phyloP scores from a whole-genome alignment of 805 yeast genomes.

The Sporopachydermia quercuum region DNA sequence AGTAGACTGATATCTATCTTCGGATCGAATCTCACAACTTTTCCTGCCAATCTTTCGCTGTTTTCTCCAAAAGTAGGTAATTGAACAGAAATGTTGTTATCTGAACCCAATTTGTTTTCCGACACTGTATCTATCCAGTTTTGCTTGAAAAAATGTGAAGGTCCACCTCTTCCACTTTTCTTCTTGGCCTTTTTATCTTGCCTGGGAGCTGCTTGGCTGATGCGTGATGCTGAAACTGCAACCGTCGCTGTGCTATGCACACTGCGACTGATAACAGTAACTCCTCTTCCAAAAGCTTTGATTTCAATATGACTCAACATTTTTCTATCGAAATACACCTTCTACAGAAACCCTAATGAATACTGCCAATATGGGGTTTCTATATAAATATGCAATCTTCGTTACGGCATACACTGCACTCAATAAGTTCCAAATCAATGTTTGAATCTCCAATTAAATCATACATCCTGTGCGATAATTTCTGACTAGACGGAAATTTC shows the following conservation, averaged over 20 bases:
- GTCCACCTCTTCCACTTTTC: neutral
- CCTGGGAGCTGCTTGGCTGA: neutral
- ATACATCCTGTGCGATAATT: too few species aligned
- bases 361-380: too few species aligned
- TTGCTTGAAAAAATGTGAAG: neutral
- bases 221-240: neutral
- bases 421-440: too few species aligned
- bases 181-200: neutral
- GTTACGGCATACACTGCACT: too few species aligned
- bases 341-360: too few species aligned
- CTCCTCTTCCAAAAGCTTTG: too few species aligned
- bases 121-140: neutral
- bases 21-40: neutral
- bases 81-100: neutral
- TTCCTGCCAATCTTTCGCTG: neutral
- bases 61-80: neutral
- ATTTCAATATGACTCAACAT: too few species aligned
- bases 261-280: neutral
- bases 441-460: too few species aligned
- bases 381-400: too few species aligned
- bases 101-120: neutral
- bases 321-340: too few species aligned
- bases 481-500: too few species aligned
- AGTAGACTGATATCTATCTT: conserved; percentile 18
- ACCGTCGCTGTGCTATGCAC: neutral